Percentiles rank a stretch among this genome's conserved stretches.
phyloP scores from a whole-genome alignment of 2,329 filamentous ascomycete species.

The Hortaea sp. region DNA sequence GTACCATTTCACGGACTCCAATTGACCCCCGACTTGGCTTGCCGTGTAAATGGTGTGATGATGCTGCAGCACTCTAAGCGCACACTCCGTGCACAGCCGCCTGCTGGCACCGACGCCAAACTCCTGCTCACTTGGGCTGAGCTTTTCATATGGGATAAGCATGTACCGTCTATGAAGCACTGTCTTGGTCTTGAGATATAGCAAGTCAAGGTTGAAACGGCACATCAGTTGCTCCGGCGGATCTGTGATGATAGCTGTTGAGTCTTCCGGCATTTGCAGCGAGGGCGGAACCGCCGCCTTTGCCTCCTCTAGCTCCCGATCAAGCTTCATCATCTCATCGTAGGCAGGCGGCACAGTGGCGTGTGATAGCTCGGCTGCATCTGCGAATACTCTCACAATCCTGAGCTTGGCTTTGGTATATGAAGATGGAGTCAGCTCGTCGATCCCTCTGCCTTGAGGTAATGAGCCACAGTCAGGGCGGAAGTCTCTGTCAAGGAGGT shows the following conservation, averaged over 20 bases:
- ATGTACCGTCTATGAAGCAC: constrained; percentile 47
- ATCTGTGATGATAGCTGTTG: constrained; percentile 37
- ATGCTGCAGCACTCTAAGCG: constrained; percentile 38
- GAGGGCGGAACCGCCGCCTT: constrained; percentile 25
- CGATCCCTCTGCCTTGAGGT: constrained; percentile 24
- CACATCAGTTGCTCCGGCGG: constrained; percentile 42
- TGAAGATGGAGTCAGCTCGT: constrained; percentile 25
- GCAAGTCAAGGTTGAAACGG: constrained; percentile 41
- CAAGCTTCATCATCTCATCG: constrained; percentile 29
- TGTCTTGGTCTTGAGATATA: constrained; percentile 42
- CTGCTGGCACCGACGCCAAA: constrained; percentile 23
- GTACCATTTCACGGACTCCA: constrained; percentile 37
- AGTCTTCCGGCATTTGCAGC: constrained; percentile 28
- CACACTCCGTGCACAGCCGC: constrained; percentile 37
- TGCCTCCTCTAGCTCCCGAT: constrained; percentile 27
- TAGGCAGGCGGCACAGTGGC: constrained; percentile 26
- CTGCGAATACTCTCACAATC: constrained; percentile 27
- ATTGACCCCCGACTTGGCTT: constrained; percentile 33
- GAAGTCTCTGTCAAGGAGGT: constrained; percentile 38
- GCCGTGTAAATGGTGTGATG: constrained; percentile 43
- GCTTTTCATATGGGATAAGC: constrained; percentile 20
- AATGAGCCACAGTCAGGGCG: constrained; percentile 24
- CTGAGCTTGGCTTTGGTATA: constrained; percentile 28
- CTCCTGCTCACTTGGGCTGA: constrained; percentile 24
- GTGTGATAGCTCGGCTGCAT: constrained; percentile 31